Percentiles rank a stretch among this genome's conserved stretches.
Conservation (phyloP, 2,329 filamentous ascomycete species). For the Aspergillus aculeatinus region DNA sequence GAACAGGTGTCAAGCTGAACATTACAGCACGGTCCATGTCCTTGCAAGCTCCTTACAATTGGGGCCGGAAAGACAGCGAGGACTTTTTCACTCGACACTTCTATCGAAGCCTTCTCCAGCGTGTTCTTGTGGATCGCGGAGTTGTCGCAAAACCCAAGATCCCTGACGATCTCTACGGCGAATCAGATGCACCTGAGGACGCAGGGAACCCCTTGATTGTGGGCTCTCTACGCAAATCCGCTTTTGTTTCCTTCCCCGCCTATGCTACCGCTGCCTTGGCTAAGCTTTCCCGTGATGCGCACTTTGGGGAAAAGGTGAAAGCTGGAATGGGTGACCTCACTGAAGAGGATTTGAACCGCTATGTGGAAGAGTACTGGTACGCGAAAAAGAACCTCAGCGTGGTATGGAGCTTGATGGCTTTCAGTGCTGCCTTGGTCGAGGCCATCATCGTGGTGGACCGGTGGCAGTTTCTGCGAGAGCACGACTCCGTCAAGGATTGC, state of each 20-base stretch:
- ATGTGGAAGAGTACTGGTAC: conserved; percentile 63
- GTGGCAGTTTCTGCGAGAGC: conserved; percentile 82
- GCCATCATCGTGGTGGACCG: conserved; percentile 86
- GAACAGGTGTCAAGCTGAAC: conserved; percentile 74
- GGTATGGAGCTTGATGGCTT: conserved; percentile 94
- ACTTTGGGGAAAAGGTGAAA: conserved; percentile 60
- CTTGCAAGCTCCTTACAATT: conserved; percentile 91
- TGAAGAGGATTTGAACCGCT: conserved; percentile 71
- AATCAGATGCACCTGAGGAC: conserved; percentile 25
- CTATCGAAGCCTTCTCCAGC: conserved; percentile 85
- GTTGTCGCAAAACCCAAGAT: conserved; percentile 62
- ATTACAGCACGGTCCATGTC: conserved; percentile 99
- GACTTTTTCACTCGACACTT: conserved; percentile 91
- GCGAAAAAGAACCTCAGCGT: conserved; percentile 79
- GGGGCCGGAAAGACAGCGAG: conserved; percentile 77
- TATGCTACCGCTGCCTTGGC: conserved; percentile 79
- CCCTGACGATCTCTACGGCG: conserved; percentile 30
- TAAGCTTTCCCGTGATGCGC: conserved; percentile 67
- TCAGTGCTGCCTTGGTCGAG: conserved; percentile 85
- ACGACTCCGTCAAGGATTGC: conserved; percentile 68
- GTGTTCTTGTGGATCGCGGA: conserved; percentile 83
- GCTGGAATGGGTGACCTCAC: conserved; percentile 67
- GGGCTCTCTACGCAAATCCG: conserved; percentile 76
- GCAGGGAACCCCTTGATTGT: conserved; percentile 77
- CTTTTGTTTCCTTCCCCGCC: conserved; percentile 69